phyloP scores from a whole-genome alignment of 2,329 filamentous ascomycete species.

The Chaetomium sp. region DNA sequence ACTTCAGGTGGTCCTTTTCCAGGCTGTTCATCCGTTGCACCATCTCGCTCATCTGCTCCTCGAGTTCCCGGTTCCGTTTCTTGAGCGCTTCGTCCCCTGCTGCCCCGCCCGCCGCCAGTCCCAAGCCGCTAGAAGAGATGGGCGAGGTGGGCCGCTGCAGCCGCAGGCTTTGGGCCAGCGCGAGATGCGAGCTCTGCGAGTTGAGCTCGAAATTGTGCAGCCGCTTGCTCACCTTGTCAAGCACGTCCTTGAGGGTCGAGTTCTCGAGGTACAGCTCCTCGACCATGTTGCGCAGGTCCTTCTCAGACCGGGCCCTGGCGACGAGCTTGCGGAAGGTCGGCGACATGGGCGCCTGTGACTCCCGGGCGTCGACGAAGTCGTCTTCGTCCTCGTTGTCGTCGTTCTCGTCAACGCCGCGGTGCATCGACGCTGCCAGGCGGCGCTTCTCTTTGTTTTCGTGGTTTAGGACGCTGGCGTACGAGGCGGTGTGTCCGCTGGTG shows the following conservation, averaged over 20 bases:
- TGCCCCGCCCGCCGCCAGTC: conserved; percentile 27
- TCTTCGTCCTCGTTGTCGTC: conserved; percentile 63
- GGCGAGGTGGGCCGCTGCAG: conserved; percentile 62
- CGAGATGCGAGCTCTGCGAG: conserved; percentile 82
- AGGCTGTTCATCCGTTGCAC: conserved; percentile 65
- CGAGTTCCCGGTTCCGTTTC: conserved; percentile 63
- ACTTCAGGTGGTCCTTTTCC: conserved; percentile 62
- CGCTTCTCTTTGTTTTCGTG: conserved; percentile 68
- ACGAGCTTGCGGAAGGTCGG: conserved; percentile 26
- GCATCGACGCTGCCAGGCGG: conserved; percentile 55
- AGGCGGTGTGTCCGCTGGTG: conserved; percentile 84
- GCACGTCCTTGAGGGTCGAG: conserved; percentile 76
- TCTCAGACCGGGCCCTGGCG: conserved; percentile 24
- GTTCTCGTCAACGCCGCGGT: conserved; percentile 47
- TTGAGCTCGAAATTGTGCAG: conserved; percentile 93
- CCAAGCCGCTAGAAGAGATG: conserved; percentile 38
- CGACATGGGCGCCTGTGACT: conserved; percentile 51
- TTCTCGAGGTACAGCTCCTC: conserved; percentile 93
- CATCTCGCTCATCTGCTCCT: conserved; percentile 63
- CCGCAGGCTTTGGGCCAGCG: conserved; percentile 81
- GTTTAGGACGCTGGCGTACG: conserved; percentile 85
- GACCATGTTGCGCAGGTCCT: conserved; percentile 64
- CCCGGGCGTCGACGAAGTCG: conserved; percentile 86
- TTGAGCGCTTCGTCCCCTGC: conserved; percentile 46
- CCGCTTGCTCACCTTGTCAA: conserved; percentile 83